Base-by-base conservation (phyloP, 2,329 filamentous ascomycete species). In the Trichoderma sp. region DNA sequence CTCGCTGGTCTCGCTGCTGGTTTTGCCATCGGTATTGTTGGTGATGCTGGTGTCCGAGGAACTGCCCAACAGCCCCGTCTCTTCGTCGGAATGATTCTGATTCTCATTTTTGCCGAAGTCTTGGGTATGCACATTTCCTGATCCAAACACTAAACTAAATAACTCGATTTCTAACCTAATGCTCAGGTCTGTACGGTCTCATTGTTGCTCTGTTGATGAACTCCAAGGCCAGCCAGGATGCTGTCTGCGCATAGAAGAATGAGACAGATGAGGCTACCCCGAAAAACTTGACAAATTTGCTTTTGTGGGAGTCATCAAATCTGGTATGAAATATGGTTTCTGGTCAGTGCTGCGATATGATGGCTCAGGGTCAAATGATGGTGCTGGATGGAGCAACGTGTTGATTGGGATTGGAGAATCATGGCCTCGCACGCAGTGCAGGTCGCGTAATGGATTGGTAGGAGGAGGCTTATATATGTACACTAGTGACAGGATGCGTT, bases 121-220 rank as follows among this genome's bases (percentile, higher is more conserved):
- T 86, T 98, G 91, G 95, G 94, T 96, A 87, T 74, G 91, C 86
- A 11, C 21, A 62, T 28, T 21, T 9, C 28, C 21, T 21, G 1
- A 26, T 56, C 5, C 61, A n/a, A 18, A 14, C 12, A 5, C 26
- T 21, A 6, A 2, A 26, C 26, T 24, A 5, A 26, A 21, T 3
- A 61, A 62, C 6, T 6, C 24, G 18, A 63, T 36, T 34, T 70
- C 80, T 82, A 73, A 81, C 65, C 64, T 21, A 26, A 12, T 58
- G 2, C 30, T 6, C 74, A 96, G 93, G 95, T 96, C 93, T 99
- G 73, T 99, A 99, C 87, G 96, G 96, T 83, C 89, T 99, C 80
- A 99, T 99, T 83, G 96, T 99, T 77, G 96, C 96, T 76, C 92
- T 99, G 81, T 91, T 99, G 82, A 99, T 99, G 97, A 99, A 98